Evolutionary conservation across 257 asterid species (phyloP), one percentile per base, ranked within the genome.

Genomic region (Jasminum sambac): DNA sequence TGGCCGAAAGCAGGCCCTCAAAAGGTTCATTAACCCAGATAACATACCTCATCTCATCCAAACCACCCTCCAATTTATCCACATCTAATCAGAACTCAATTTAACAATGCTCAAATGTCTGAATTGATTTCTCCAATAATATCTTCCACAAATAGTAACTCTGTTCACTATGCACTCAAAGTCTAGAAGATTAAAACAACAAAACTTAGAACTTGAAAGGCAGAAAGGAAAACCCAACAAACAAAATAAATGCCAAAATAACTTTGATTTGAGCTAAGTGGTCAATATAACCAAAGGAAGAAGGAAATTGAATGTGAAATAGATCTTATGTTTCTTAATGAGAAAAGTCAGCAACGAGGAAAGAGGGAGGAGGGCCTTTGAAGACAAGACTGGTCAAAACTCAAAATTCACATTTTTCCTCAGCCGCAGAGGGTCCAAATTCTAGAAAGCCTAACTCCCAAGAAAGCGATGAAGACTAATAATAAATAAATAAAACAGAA

Each of bases 11-110:
- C 89, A 86, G 89, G 89, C 91, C 91, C 77, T 70, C 81, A 86
- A 78, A 71, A 84, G 74, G 83, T 84, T 86, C 83, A 86, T 84
- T 75, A 86, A 86, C 84, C 86, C 89, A 16, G 91, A 86, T 69
- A 86, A 80, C 91, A 86, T 86, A 86, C 89, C 91, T 86, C 91
- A 86, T 86, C 83, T 84, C 91, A 70, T 74, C 86, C 79, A 82
- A 82, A 82, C 55, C 59, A 80, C 80, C 86, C 81, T 76, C 87
- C 82, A 69, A 77, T 44, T 78, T 63, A 43, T 77, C 58, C 72
- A 77, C 89, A 82, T 80, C 74, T 64, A 71, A 63, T 70, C 67
- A 64, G 69, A 76, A 74, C 74, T 8, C 36, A 61, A 16, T 17
- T 61, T 58, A 66, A 63, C 80, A 72, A 46, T 25, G 23, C 72